Evolutionary conservation across 148 eudicot genomes (phyloP).

Genomic region (Cornus suecica): DNA sequence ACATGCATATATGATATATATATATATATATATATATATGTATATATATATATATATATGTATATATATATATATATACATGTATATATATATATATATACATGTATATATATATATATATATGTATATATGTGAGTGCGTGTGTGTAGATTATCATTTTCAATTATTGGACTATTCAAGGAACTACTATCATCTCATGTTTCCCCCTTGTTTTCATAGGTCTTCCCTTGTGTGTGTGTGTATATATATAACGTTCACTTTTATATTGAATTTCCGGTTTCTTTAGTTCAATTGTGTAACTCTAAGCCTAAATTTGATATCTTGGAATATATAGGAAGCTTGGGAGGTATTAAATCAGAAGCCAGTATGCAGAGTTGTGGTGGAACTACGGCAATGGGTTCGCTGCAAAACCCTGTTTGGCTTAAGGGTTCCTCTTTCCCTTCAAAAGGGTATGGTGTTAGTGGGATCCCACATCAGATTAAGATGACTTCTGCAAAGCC

Average conservation of each 20-base stretch:
- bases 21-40: no score
- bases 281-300: background rate
- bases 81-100: no score
- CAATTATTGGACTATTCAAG: no score
- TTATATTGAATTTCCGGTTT: background rate
- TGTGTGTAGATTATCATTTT: no score
- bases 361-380: slow-evolving; percentile 47
- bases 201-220: background rate
- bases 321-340: slow-evolving; percentile 3
- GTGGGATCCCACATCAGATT: slow-evolving; percentile 19
- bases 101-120: no score
- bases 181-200: no score
- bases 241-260: background rate
- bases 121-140: no score
- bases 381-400: slow-evolving; percentile 47
- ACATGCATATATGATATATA: no score
- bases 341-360: background rate
- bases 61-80: no score
- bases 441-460: slow-evolving; percentile 21
- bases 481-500: slow-evolving; percentile 34
- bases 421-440: slow-evolving; percentile 26
- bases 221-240: no score
- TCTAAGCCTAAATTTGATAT: background rate
- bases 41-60: no score
- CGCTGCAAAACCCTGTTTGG: slow-evolving; percentile 50